Evolutionary conservation across 495 filamentous ascomycete genomes (phyloP).

Genomic region (Cryomyces antarcticus): DNA sequence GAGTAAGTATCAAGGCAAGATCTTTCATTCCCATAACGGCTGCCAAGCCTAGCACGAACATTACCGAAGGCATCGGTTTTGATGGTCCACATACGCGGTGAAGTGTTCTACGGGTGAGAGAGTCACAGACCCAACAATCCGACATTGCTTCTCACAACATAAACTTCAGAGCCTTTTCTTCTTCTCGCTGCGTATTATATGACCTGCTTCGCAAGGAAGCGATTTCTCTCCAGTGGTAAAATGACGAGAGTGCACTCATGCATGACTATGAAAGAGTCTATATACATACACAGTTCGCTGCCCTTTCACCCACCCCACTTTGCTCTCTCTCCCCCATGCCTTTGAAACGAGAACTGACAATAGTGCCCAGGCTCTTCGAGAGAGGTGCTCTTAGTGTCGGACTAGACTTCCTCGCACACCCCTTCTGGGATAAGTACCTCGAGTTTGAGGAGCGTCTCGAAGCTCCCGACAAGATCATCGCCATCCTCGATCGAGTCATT

Average conservation of each 20-base stretch:
- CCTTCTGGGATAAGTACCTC: conserved; percentile 98
- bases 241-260: neutral
- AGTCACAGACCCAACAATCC: conserved; percentile 20
- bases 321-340: conserved; percentile 7
- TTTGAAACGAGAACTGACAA: conserved; percentile 18
- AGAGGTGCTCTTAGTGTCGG: conserved; percentile 70
- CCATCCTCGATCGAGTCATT: conserved; percentile 66
- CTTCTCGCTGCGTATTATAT: conserved; percentile 15
- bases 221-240: neutral
- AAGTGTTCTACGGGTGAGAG: conserved; percentile 35
- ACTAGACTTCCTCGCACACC: conserved; percentile 81
- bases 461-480: conserved; percentile 69
- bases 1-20: conserved; percentile 73
- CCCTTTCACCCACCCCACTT: conserved; percentile 23
- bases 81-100: neutral
- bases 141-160: conserved; percentile 36
- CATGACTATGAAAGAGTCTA: neutral
- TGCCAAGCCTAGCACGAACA: conserved; percentile 2
- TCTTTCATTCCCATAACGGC: conserved; percentile 41
- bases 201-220: conserved; percentile 1
- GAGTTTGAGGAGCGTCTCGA: conserved; percentile 88
- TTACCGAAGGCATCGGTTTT: neutral
- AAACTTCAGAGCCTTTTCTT: conserved; percentile 25
- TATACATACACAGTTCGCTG: conserved; percentile 26
- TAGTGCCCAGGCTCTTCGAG: conserved; percentile 59